Evolutionary conservation across 495 filamentous ascomycete species (phyloP), one percentile per base, ranked within the genome.

Genomic region (Lophiotrema nucula): DNA sequence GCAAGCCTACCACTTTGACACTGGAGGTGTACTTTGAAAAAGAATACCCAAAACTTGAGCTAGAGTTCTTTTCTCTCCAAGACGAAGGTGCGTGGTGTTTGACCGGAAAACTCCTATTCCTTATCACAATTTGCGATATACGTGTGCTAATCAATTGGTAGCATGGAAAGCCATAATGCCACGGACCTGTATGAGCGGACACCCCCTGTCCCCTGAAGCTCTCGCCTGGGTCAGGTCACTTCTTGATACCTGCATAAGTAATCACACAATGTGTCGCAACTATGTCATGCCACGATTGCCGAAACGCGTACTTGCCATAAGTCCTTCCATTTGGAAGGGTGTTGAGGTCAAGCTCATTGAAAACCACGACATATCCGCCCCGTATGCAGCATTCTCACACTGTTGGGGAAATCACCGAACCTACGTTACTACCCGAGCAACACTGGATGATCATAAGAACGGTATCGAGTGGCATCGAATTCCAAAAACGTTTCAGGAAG

Each of bases 391-490:
- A n/a, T n/a, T n/a, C n/a, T n/a, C n/a, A n/a, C 56, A 59, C 28
- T 59, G 56, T 26, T 59, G 48, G 56, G 56, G 56, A 21, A 43
- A 27, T 22, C n/a, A n/a, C 18, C 44, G 41, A 26, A 53, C 16
- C 19, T 53, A 26, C 41, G 45, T 19, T 15, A 59, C 56, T 4
- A 12, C 35, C 8, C 25, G 5, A 27, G 26, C 18, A 3, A 59
- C 31, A 13, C 15, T 43, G n/a, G 19, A 31, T 2, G 25, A 53
- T 13, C 22, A 26, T 27, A 53, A 53, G 25, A 10, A 44, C 2
- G 21, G 37, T 16, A 59, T 53, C 18, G n/a, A 24, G 6, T 59
- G 38, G 35, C n/a, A 35, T 3, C 16, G 21, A 4, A 44, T 53
- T 23, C 56, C 56, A 2, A 28, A 24, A 18, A 59, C 47, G 11